Evolutionary conservation across 1,284 basidiomycete species (phyloP), one percentile per base, ranked within the genome.

Genomic region (Chalciporus sp.): DNA sequence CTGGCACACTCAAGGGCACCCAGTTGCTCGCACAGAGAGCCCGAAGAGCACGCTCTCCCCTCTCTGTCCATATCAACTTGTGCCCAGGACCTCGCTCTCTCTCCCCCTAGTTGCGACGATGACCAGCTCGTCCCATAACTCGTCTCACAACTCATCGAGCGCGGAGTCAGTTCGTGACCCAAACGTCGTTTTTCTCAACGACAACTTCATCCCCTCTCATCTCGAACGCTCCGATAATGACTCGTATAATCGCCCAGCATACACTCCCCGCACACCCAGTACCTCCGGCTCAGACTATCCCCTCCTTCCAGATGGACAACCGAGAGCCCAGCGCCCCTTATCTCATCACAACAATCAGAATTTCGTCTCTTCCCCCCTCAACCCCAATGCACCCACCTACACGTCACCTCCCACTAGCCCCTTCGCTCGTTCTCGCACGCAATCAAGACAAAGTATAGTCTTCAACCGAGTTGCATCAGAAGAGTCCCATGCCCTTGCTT

Each of bases 361-460:
- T 51, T 77, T 78, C 56, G 67, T 76, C 33, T 76, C 78, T 33
- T 81, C 80, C 16, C 79, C 80, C 6, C 70, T 81, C 40, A 81
- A 81, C 56, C 79, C 79, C 28, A 74, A 78, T 53, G 28, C 59
- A 40, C 6, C 49, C 47, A 9, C 61, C 39, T 63, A 62, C 16
- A 45, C 61, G 14, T 23, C 58, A 7, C 16, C 6, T 2, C 49
- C 37, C 52, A 60, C 54, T 53, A 31, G 43, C 54, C 57, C 51
- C 49, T 52, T 69, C 65, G 0, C 45, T 62, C 72, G 49, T 55
- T 68, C 54, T 62, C 75, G 41, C 61, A 51, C 48, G 63, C 70
- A 57, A 12, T 61, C 71, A 8, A 66, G 68, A 39, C 71, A 70
- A 19, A 77, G 69, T 50, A 65, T 72, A 43, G 57, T 65, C 46